Base-by-base conservation (phyloP, 2,329 filamentous ascomycete genomes). In the Ambrosiella beaveri region DNA sequence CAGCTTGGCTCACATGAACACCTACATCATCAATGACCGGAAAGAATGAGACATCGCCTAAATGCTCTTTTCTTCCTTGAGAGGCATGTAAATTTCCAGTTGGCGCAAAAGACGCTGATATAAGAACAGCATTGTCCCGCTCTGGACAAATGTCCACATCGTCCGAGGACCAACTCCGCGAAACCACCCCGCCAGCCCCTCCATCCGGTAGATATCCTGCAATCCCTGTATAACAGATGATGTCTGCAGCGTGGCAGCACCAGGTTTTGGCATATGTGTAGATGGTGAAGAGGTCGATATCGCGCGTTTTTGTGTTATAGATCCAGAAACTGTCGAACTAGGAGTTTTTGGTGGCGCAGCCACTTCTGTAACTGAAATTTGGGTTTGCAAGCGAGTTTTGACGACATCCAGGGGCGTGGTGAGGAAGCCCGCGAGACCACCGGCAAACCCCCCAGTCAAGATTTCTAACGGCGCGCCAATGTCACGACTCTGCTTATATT, bases 61-160 rank as follows among this genome's bases (percentile, higher is more conserved):
- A 15, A 62, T 45, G 37, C 58, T 52, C 50, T 64, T 63, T 50
- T 68, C 57, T 27, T 61, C 59, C 59, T 69, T 69, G 12, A 63
- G 57, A 1, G 70, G 70, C 60, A 66, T 65, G 67, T 72, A 71
- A 45, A 70, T 64, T 59, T 90, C 85, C 63, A 97, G 77, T 70
- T 84, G 81, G 65, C 85, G 83, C 67, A 97, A 72, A 58, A 97
- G 74, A 61, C 84, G 85, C 72, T 97, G 91, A 70, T 97, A 97
- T 68, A 96, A 75, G 64, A 97, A 90, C 67, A 97, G 75, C 91
- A 97, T 97, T 63, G 88, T 95, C 47, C 90, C 87, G 66, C 87
- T 95, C 73, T 98, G 93, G 59, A 97, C 88, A 66, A 91, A 95
- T 19, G 93, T 98, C 93, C 93, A 98, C 12, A 97, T 88, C 59